These are phyloP conservation scores for Hanseniaspora clermontiae DNA, from an alignment of 805 yeast species.

Conservation along the genomic window DNA sequence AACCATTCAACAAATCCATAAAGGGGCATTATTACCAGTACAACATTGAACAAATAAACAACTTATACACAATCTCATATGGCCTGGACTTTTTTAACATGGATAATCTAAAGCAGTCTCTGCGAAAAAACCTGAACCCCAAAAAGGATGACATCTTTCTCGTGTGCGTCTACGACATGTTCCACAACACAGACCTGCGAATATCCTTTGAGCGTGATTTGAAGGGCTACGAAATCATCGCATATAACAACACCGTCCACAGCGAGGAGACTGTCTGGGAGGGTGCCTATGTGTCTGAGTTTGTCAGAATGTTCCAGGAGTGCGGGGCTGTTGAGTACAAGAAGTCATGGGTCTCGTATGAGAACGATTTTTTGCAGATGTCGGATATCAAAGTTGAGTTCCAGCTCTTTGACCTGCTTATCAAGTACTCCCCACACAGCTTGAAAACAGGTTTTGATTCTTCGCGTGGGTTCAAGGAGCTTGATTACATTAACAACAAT, in stretches of 20 bases:
- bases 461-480: not conserved
- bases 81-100: conserved; percentile 30
- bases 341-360: not conserved
- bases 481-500: conserved; percentile 8
- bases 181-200: not conserved
- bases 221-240: not conserved
- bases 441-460: not conserved
- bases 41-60: not conserved
- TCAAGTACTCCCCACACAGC: not conserved
- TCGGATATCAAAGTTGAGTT: not conserved
- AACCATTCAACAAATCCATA: not conserved
- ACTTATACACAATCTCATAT: conserved; percentile 18
- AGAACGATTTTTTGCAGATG: not conserved
- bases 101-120: not conserved
- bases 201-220: not conserved
- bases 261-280: not conserved
- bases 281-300: not conserved
- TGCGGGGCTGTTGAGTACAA: not conserved
- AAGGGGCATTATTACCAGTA: not conserved
- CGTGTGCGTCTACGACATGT: not conserved
- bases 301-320: not conserved
- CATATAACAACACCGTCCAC: too few relatives aligned
- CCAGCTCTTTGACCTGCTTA: not conserved
- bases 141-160: not conserved
- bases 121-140: not conserved